These are phyloP conservation scores for Suillus variegatus DNA, from an alignment of 768 basidiomycete species.

Conservation along the genomic window DNA sequence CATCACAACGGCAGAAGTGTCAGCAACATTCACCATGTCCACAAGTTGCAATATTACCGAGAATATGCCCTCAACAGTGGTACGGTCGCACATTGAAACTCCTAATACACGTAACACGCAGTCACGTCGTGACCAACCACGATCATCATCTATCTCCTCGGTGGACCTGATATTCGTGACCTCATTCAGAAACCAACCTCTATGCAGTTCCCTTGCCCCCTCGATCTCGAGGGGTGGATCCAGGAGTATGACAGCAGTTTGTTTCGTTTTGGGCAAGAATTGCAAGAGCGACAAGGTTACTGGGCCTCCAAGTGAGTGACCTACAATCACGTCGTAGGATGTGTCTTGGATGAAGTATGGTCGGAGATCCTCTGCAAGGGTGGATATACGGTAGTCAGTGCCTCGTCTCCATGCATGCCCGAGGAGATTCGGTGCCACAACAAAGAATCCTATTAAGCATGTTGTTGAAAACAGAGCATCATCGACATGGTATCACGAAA, in stretches of 20 bases:
- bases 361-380: constrained; percentile 16
- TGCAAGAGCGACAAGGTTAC: constrained; percentile 17
- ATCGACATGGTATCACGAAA: neutral
- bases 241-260: constrained; percentile 11
- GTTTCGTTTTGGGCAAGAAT: constrained; percentile 12
- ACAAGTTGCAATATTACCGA: neutral
- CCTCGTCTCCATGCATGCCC: constrained; percentile 16
- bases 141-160: constrained; percentile 8
- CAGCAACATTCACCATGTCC: neutral
- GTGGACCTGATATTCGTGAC: constrained; percentile 3
- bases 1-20: neutral
- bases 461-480: neutral
- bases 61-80: neutral
- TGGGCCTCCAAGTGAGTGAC: constrained; percentile 20
- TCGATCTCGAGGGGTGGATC: constrained; percentile 14
- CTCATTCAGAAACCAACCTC: neutral
- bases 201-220: neutral
- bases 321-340: constrained; percentile 21
- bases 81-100: constrained; percentile 11
- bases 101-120: constrained; percentile 5
- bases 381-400: constrained; percentile 12
- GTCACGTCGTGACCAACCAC: constrained; percentile 17
- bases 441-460: constrained; percentile 16
- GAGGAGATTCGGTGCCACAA: constrained; percentile 22
- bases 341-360: constrained; percentile 12